Evolutionary conservation across 2,329 filamentous ascomycete genomes (phyloP), one percentile per base, ranked within the genome.

Genomic region (Colletotrichum euphorbiae): DNA sequence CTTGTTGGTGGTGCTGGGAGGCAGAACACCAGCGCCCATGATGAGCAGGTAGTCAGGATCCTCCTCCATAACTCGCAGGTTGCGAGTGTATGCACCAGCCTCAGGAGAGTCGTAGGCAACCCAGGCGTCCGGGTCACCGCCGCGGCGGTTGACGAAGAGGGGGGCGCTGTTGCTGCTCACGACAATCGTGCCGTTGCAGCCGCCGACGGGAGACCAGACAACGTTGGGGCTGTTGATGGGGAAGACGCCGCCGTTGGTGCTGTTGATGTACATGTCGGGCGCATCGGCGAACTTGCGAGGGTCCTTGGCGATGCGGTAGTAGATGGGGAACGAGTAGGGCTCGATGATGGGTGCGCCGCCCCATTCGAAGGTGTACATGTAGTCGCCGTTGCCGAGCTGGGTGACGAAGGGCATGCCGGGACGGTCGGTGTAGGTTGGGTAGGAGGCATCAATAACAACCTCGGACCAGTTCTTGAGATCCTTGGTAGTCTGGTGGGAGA

Each of bases 391-490:
- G 40, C 71, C 89, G 80, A 92, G 82, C 73, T 82, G 74, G 2
- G 85, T 82, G 8, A 92, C 81, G 0, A 85, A 87, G 1, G 90
- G 85, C 90, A 92, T 92, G 56, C 90, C 90, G 0, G 90, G 90
- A 2, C 90, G 86, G 68, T 84, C 87, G 2, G 84, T 85, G 76
- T 91, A 90, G 61, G 81, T 83, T n/a, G 82, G 78, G 72, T 90
- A 90, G 19, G 85, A 80, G 43, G 90, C 89, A 73, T 93, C 89
- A 56, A 90, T 83, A 3, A 86, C 80, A 0, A 82, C 74, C 43
- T 60, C 69, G 17, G 83, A 83, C 90, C 90, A 93, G 15, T 76
- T 85, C 66, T 80, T 77, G 19, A 91, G 81, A 73, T 93, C 88
- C 1, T 78, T 81, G 2, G 87, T 84, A 15, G 82, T 81, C 76